These are phyloP conservation scores for Parachlorella kessleri DNA, from an alignment of 139 green algal species.

Conservation along the genomic window DNA sequence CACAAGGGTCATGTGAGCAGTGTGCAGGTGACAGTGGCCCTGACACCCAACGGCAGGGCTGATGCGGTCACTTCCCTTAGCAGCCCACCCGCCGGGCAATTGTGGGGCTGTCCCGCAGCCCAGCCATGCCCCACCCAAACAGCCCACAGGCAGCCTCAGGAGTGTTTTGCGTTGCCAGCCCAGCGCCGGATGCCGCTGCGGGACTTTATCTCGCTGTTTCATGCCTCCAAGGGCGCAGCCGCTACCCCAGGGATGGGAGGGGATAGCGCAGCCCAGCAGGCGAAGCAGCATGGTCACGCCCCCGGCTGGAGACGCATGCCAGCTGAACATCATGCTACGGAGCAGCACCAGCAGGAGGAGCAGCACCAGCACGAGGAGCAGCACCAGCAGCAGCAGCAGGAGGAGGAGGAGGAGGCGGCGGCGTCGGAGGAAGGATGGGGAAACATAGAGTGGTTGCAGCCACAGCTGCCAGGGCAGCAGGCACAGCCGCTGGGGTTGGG, in stretches of 20 bases:
- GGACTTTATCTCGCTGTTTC: constrained; percentile 17
- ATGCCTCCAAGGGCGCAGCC: not conserved
- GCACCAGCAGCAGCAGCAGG: not conserved
- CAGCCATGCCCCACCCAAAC: not conserved
- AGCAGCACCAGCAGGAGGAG: too few relatives aligned
- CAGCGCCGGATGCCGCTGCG: constrained; percentile 17
- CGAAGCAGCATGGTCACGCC: too few relatives aligned
- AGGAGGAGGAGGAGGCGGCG: not conserved
- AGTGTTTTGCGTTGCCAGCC: constrained; percentile 36
- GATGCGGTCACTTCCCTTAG: constrained; percentile 30
- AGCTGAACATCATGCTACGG: too few relatives aligned
- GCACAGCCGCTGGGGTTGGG: not conserved
- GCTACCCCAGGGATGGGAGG: too few relatives aligned
- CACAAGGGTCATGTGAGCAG: constrained; percentile 40
- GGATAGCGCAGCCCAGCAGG: too few relatives aligned
- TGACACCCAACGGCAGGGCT: constrained; percentile 43
- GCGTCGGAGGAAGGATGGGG: not conserved
- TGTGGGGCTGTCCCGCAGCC: not conserved
- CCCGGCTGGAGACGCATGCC: too few relatives aligned
- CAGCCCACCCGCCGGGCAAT: not conserved
- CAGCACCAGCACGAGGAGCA: not conserved
- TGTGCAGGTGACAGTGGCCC: constrained; percentile 29
- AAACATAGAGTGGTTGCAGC: not conserved
- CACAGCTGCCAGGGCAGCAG: not conserved
- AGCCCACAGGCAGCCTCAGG: not conserved